A percentile compares a stretch with the other conserved stretches of the same genome.
Evolutionary conservation across 495 filamentous ascomycete species (phyloP).

Genomic region (Usnea hakonensis): DNA sequence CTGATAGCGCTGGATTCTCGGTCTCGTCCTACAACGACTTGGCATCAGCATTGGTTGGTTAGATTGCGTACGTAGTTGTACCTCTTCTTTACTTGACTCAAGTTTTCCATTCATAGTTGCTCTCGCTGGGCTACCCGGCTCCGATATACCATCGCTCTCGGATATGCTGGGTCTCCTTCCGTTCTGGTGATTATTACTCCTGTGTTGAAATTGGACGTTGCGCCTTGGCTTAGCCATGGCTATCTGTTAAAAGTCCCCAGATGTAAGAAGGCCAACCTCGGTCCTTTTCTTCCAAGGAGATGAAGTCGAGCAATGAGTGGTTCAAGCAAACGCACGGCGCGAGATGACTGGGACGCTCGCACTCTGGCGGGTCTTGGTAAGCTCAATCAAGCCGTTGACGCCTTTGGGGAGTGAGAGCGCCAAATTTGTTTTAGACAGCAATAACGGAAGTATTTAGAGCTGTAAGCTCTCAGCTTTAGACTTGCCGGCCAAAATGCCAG

Average conservation of each 20-base stretch:
- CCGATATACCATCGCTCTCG: conserved; percentile 71
- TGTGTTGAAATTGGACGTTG: conserved; percentile 75
- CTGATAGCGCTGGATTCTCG: conserved; percentile 47
- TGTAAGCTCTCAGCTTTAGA: not conserved
- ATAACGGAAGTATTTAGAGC: not conserved
- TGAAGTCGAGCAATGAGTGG: not conserved
- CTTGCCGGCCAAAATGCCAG: too few species aligned
- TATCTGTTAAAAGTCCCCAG: not conserved
- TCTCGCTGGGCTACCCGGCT: conserved; percentile 48
- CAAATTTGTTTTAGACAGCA: not conserved
- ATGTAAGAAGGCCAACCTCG: not conserved
- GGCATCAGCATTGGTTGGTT: conserved; percentile 8
- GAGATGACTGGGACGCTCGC: not conserved
- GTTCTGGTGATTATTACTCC: conserved; percentile 46
- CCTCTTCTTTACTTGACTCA: conserved; percentile 45
- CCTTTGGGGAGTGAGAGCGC: not conserved
- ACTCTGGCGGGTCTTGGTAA: not conserved
- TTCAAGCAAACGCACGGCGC: not conserved
- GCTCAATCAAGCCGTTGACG: not conserved
- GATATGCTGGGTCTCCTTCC: conserved; percentile 64
- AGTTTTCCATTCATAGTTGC: conserved; percentile 39
- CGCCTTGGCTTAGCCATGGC: conserved; percentile 68
- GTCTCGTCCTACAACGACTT: conserved; percentile 29
- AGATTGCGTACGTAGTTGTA: conserved; percentile 16
- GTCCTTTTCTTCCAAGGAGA: not conserved